These are phyloP conservation scores for Bryoerythrophyllum caledonicum DNA, from an alignment of 225 moss, liverwort and hornwort genomes.

Conservation along the genomic window DNA sequence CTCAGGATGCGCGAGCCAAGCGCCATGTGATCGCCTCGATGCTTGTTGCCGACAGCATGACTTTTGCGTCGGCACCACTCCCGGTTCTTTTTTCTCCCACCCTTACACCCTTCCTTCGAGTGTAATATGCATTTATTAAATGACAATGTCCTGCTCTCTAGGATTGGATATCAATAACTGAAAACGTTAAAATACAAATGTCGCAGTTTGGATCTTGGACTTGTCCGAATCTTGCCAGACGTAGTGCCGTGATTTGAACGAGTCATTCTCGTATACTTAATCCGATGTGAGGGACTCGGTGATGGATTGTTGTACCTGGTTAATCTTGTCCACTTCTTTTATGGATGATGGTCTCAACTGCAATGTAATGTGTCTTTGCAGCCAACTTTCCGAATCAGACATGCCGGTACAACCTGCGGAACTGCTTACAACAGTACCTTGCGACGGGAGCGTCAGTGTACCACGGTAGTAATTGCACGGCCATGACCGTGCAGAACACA, in stretches of 20 bases:
- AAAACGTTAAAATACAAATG: not conserved
- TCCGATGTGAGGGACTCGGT: not conserved
- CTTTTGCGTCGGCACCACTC: slow-evolving; percentile 27
- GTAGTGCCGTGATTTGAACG: not conserved
- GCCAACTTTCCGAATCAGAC: slow-evolving; percentile 34
- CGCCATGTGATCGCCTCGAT: slow-evolving; percentile 44
- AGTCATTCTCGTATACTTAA: not conserved
- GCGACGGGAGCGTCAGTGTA: slow-evolving; percentile 30
- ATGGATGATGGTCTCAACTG: not conserved
- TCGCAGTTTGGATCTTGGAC: not conserved
- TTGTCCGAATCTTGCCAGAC: not conserved
- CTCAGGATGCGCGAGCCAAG: slow-evolving; percentile 33
- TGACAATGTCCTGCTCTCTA: not conserved
- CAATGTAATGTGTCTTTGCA: slow-evolving; percentile 12
- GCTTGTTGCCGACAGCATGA: slow-evolving; percentile 38
- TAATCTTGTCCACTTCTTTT: not conserved
- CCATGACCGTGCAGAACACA: slow-evolving; percentile 32
- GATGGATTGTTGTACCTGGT: not conserved
- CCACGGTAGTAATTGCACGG: slow-evolving; percentile 34
- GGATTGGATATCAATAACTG: not conserved
- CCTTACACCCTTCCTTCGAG: not conserved
- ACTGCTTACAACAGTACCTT: slow-evolving; percentile 36
- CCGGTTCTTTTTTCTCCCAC: slow-evolving; percentile 12
- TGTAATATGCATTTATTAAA: not conserved
- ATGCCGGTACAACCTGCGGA: slow-evolving; percentile 25